phyloP scores from a whole-genome alignment of 208 protist species.

The Wallacemonas sp. region DNA sequence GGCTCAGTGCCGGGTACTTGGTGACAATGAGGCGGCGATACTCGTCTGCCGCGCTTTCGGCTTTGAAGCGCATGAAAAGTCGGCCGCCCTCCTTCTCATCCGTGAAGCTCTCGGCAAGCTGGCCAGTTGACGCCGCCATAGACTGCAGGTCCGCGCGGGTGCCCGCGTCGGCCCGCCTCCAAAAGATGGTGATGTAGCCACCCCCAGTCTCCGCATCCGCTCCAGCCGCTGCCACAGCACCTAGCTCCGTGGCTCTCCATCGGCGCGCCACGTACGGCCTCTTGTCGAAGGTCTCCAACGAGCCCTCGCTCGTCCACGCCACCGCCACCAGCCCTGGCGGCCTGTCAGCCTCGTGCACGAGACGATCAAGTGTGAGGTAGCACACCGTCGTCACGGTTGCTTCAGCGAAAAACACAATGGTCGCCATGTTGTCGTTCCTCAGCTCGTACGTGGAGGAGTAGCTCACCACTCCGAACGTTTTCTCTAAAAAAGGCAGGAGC shows the following conservation, averaged over 20 bases:
- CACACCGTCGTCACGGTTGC: constrained; percentile 26
- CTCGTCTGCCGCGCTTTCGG: constrained; percentile 42
- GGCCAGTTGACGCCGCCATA: neutral
- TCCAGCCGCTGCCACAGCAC: too few species aligned
- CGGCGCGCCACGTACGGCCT: constrained; percentile 50
- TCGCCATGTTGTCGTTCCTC: constrained; percentile 32
- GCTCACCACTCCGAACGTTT: constrained; percentile 35
- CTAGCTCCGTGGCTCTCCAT: neutral
- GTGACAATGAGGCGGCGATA: constrained; percentile 34
- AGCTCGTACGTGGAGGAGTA: constrained; percentile 29
- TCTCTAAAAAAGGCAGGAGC: constrained; percentile 19
- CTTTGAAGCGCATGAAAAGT: constrained; percentile 51
- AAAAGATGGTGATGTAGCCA: constrained; percentile 52
- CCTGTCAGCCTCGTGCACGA: constrained; percentile 4
- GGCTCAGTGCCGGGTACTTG: constrained; percentile 31
- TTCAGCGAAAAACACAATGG: constrained; percentile 40
- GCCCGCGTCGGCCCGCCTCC: constrained; percentile 26
- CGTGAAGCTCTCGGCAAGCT: constrained; percentile 39
- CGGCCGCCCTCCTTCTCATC: constrained; percentile 74
- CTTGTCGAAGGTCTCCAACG: constrained; percentile 27
- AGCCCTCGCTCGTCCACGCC: constrained; percentile 66
- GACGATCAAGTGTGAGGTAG: constrained; percentile 25
- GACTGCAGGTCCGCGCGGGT: constrained; percentile 16
- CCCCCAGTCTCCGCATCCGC: neutral
- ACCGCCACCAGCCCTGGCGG: constrained; percentile 34